Percentiles rank a stretch among this genome's conserved stretches.
Conservation (phyloP, 305 asterid species). For the Fraxinus sp. region DNA sequence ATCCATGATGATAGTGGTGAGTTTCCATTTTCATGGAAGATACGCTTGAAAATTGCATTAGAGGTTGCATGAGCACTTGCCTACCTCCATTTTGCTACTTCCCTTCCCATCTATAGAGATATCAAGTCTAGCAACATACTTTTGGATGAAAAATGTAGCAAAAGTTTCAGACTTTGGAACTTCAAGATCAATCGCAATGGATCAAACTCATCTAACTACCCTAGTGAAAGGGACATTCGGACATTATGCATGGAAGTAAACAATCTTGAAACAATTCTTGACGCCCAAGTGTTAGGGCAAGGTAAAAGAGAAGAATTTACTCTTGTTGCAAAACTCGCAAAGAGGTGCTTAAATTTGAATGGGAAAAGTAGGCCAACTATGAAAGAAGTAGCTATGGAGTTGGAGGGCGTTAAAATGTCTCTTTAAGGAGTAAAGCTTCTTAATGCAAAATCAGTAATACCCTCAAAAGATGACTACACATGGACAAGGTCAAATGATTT, state of each 20-base stretch:
- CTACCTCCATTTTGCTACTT: conserved; percentile 22
- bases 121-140: conserved; percentile 24
- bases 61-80: conserved; percentile 25
- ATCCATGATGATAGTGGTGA: conserved; percentile 5
- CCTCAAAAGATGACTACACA: not conserved
- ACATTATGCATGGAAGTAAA: not conserved
- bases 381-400: not conserved
- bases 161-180: conserved; percentile 26
- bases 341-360: not conserved
- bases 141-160: conserved; percentile 15
- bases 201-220: conserved; percentile 26
- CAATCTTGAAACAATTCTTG: not conserved
- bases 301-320: not conserved
- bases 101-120: conserved; percentile 23
- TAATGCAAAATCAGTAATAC: not conserved
- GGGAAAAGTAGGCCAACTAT: not conserved
- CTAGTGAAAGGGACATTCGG: conserved; percentile 22
- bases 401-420: not conserved
- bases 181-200: conserved; percentile 12
- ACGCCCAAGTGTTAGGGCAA: not conserved
- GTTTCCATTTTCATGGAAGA: conserved; percentile 7
- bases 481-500: conserved; percentile 31
- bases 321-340: not conserved
- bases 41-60: conserved; percentile 21
- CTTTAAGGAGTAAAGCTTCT: not conserved